Evolutionary conservation across 805 yeast species (phyloP), one percentile per base, ranked within the genome.

Genomic region (Candida vaughaniae): DNA sequence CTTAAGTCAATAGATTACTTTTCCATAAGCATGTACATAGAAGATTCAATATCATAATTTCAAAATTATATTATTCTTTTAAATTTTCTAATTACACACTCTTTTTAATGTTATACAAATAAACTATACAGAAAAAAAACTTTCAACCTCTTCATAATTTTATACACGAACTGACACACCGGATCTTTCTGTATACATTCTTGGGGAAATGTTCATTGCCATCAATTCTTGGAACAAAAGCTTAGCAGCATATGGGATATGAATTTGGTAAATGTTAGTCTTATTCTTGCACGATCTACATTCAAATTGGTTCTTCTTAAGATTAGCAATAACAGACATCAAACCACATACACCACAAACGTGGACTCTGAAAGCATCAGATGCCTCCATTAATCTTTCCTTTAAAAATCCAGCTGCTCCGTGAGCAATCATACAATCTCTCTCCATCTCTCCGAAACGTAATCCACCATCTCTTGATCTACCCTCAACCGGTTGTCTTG

Each of bases 341-440:
- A 95, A 77, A 29, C 99, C 99, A 75, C 99, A 93, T 55, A 91
- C 80, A 57, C 98, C 99, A 73, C 99, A 93, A 20, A 93, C 83
- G 60, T 93, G 98, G 29, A 93, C 98, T 66, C 98, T 78, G 75
- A 93, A 93, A 2, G 98, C 97, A 71, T 93, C 99, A 0, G 98
- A 91, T 9, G 97, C 96, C 66, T 93, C 98, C 97, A 93, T 91
- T 62, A 93, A 73, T 63, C 99, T 78, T 70, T 93, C 99, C 66
- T 91, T 89, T 71, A 93, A 77, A 73, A 93, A 91, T 6, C 97
- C 95, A 3, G 99, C 97, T 10, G 97, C 98, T 63, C 99, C 99
- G 61, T 93, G 98, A 2, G 99, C 99, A 74, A 93, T 93, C 97
- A 93, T 91, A 84, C 99, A 93, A 76, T 93, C 99, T 73, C 99